Percentiles rank a stretch among this genome's conserved stretches.
Evolutionary conservation across 208 protist genomes (phyloP).

Genomic region (Wallacemonas sp.): DNA sequence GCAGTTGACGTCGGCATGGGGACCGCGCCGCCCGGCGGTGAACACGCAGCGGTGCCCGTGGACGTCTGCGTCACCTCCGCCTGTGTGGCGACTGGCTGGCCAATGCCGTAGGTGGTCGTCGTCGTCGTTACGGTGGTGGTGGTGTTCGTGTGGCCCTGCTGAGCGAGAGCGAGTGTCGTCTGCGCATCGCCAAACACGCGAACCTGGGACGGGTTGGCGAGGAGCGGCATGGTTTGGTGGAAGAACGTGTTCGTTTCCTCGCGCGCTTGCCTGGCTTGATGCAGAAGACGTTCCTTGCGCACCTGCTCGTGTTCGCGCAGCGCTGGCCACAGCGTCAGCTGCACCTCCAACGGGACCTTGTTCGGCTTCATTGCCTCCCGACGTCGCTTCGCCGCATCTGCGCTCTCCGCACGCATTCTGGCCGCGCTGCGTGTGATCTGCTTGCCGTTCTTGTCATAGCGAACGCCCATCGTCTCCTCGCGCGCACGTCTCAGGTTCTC

Average conservation of each 20-base stretch:
- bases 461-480: slow-evolving; percentile 48
- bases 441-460: slow-evolving; percentile 24
- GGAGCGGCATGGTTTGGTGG: slow-evolving; percentile 38
- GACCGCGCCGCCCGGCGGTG: not conserved
- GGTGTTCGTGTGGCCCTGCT: no score
- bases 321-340: slow-evolving; percentile 77
- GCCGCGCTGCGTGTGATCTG: slow-evolving; percentile 14
- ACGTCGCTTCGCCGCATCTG: slow-evolving; percentile 6
- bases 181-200: slow-evolving; percentile 10
- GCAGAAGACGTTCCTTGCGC: slow-evolving; percentile 68
- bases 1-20: not conserved
- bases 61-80: not conserved
- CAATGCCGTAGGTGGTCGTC: slow-evolving; percentile 15
- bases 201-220: slow-evolving; percentile 19
- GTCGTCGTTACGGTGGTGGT: not conserved
- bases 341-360: slow-evolving; percentile 73
- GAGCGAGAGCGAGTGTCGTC: slow-evolving; percentile 8
- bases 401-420: slow-evolving; percentile 29
- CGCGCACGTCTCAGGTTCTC: slow-evolving; percentile 45
- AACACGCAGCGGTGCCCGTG: not conserved
- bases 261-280: slow-evolving; percentile 39
- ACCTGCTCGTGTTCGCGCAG: slow-evolving; percentile 82
- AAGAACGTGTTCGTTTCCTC: slow-evolving; percentile 48
- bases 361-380: slow-evolving; percentile 1
- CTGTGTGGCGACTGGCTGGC: slow-evolving; percentile 13